Conservation (phyloP, 345 rosid species). For the Boechera divaricarpa region DNA sequence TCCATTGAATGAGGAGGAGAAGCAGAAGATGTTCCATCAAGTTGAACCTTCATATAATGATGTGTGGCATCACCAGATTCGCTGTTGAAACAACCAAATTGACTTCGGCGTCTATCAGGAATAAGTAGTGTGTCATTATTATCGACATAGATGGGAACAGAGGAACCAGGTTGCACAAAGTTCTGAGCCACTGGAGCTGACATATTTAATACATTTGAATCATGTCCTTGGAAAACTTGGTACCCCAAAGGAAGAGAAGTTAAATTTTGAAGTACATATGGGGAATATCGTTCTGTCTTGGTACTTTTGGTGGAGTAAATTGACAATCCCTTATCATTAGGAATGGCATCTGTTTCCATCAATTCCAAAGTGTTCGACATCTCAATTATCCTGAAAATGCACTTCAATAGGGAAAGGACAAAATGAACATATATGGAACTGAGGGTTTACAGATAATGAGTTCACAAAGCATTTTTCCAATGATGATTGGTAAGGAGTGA, state of each 20-base stretch:
- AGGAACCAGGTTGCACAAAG: conserved; percentile 69
- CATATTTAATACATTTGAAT: conserved; percentile 51
- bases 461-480: background rate
- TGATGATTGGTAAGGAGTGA: background rate
- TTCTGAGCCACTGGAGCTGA: conserved; percentile 56
- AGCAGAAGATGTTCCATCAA: conserved; percentile 78
- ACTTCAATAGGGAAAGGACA: conserved; percentile 50
- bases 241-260: conserved; percentile 79
- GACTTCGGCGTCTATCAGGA: conserved; percentile 56
- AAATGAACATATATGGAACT: conserved; percentile 22
- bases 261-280: conserved; percentile 88
- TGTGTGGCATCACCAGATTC: conserved; percentile 69
- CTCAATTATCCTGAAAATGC: conserved; percentile 74
- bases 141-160: conserved; percentile 71
- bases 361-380: conserved; percentile 71
- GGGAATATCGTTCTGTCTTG: conserved; percentile 69
- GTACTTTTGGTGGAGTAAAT: conserved; percentile 50
- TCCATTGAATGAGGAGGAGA: conserved; percentile 91
- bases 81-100: conserved; percentile 66
- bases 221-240: conserved; percentile 65
- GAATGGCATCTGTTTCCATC: conserved; percentile 48
- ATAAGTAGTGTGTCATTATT: conserved; percentile 65
- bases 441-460: conserved; percentile 5
- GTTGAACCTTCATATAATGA: conserved; percentile 74
- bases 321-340: conserved; percentile 50